Base-by-base conservation (phyloP, 2,329 filamentous ascomycete genomes). In the Tolypocladium ophioglossoides region DNA sequence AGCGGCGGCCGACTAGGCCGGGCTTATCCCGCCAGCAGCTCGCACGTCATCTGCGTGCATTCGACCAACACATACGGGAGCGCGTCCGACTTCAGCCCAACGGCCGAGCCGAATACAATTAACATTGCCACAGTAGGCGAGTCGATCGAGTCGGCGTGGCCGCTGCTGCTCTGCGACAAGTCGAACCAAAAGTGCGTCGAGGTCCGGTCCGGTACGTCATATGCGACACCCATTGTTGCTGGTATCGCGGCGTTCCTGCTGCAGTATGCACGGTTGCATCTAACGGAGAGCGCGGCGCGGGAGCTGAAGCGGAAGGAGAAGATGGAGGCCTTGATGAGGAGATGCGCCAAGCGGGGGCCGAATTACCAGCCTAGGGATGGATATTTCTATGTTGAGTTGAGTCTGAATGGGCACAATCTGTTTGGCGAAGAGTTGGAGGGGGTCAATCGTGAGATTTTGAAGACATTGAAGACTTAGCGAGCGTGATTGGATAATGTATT, bases 181-280 rank as follows among this genome's bases (percentile, higher is more conserved):
- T 24, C 4, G 35, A 49, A 16, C 18, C 18, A 10, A 30, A 22
- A 8, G 18, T 20, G 34, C 11, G 34, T 50, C 22, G 11, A 5
- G 8, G 22, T 14, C 20, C 40, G 30, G 30, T 57, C 56, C 1
- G 57, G 59, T 11, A 61, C 59, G 2, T 59, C 59, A 8, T 58
- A 49, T 27, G 54, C 59, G 20, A 61, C 57, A 1, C 57, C 59
- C 9, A 58, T 61, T 22, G 24, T 50, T 18, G 57, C 51, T 2
- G 57, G 59, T 27, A 54, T 59, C 6, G 56, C 56, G 4, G 57
- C 57, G 2, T 60, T 57, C 32, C 34, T 60, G 11, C 5, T 60
- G 24, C 50, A 52, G 16, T 52, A 44, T 20, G 50, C 50, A 12
- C 24, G 50, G 11, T 22, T 20, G 9, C 11, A 52, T 16, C 37